Evolutionary conservation across 371 early-diverging fungal genomes (phyloP).

Genomic region (Lichtheimia corymbifera): DNA sequence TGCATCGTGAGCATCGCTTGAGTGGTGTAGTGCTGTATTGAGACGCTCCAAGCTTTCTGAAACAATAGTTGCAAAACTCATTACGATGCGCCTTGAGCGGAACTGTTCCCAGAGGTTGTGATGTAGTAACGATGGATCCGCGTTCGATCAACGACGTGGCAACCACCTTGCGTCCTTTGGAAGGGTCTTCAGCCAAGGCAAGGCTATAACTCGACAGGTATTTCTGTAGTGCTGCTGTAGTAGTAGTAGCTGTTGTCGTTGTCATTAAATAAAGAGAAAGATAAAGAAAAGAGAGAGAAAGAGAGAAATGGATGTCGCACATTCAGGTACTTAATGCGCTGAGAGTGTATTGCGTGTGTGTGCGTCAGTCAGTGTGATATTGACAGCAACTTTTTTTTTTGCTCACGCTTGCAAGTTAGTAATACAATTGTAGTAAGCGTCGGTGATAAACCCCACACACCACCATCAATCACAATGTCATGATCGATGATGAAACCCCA

Average conservation of each 20-base stretch:
- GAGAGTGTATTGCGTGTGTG: too few species aligned
- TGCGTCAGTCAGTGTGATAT: too few species aligned
- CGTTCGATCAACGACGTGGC: slow-evolving; percentile 20
- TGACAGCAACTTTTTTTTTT: too few species aligned
- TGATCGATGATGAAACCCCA: too few species aligned
- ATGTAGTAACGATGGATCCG: slow-evolving; percentile 37
- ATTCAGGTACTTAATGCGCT: not conserved
- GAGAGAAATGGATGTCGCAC: not conserved
- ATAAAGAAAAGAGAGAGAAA: not conserved
- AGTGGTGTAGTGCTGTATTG: slow-evolving; percentile 16
- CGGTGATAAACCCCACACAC: too few species aligned
- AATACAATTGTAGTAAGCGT: too few species aligned
- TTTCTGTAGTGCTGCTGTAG: slow-evolving; percentile 8
- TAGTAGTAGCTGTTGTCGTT: not conserved
- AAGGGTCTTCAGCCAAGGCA: slow-evolving; percentile 17
- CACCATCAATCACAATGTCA: too few species aligned
- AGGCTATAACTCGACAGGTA: slow-evolving; percentile 15
- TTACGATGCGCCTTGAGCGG: slow-evolving; percentile 27
- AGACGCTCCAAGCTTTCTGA: slow-evolving; percentile 26
- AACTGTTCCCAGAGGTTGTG: slow-evolving; percentile 47
- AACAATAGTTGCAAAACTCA: slow-evolving; percentile 50
- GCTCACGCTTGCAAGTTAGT: too few species aligned
- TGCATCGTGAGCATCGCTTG: slow-evolving; percentile 53
- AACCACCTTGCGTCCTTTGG: slow-evolving; percentile 29
- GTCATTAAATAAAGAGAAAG: not conserved